Base-by-base conservation (phyloP, 2,329 filamentous ascomycete species). In the Ophiocordyceps australis region DNA sequence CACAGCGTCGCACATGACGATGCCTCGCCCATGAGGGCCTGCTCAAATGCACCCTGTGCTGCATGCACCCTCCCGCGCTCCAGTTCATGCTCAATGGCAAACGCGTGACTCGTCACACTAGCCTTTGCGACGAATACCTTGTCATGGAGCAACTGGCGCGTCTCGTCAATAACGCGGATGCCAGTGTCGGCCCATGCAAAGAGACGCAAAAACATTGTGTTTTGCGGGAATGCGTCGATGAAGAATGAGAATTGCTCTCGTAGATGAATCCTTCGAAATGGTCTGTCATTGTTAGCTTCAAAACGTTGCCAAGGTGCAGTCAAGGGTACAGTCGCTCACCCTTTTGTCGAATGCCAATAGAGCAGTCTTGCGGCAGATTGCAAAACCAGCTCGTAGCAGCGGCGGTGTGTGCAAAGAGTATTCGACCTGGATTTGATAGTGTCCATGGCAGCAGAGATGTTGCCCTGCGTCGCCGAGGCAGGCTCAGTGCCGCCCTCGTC, bases 161-260 rank as follows among this genome's bases (percentile, higher is more conserved):
- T 67, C 12, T 80, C 75, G 37, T 91, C 79, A 32, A 82, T 67
- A 28, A 89, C 62, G 14, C 74, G 65, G 22, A 81, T 67, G 7
- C 74, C 67, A 3, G 69, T 59, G 42, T 86, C 74, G 33, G 79
- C 73, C 57, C 74, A 78, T n/a, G 72, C 64, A 34, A 76, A 76
- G 1, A 89, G 52, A 2, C 65, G 57, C 2, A 91, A 59, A 32
- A 94, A 74, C 5, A 81, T 59, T 2, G 71, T 78, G 50, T 93
- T 94, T 25, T 59, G 57, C 0, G 83, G 81, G 43, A 83, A 92
- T 6, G 53, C 43, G 0, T 39, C 38, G 14, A 89, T 55, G 32
- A 74, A 77, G 3, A 57, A 50, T 5, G 55, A 49, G 1, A 93
- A 51, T 9, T 73, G 54, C 7, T 61, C 49, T 22, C 77, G 72